Evolutionary conservation across 202 grass and related monocot genomes (phyloP).

Genomic region (Dendrocalamus latiflorus): DNA sequence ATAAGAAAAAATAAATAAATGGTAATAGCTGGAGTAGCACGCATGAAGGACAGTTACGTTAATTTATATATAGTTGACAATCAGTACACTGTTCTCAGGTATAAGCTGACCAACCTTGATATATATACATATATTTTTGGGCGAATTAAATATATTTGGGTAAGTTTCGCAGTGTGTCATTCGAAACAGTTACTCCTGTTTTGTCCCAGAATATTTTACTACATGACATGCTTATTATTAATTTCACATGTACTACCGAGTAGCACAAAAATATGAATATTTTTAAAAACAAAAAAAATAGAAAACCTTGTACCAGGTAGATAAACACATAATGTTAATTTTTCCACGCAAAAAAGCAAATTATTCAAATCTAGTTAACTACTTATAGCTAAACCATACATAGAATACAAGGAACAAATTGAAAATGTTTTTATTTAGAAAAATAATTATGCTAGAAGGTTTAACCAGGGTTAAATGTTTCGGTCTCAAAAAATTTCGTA

Average conservation of each 20-base stretch:
- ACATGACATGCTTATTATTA: not conserved
- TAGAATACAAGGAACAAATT: not conserved
- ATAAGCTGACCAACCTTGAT: not conserved
- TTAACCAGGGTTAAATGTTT: too few species aligned
- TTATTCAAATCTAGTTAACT: not conserved
- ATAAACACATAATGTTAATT: not conserved
- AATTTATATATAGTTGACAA: slow-evolving; percentile 1
- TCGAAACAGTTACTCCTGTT: not conserved
- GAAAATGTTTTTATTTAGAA: not conserved
- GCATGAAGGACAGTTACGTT: not conserved
- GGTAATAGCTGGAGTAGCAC: not conserved
- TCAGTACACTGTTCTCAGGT: not conserved
- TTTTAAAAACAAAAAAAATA: too few species aligned
- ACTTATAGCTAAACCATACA: not conserved
- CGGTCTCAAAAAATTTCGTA: too few species aligned
- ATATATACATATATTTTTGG: not conserved
- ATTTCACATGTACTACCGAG: not conserved
- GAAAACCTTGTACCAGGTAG: not conserved
- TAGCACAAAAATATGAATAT: not conserved
- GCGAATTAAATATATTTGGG: not conserved
- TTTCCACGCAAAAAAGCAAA: not conserved
- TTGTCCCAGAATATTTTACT: not conserved
- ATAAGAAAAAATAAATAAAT: not conserved
- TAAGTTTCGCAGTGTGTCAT: not conserved
- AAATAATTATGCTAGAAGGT: not conserved